Conservation (phyloP, 1,139 yeast species). For the Debaryomyces sp. region DNA sequence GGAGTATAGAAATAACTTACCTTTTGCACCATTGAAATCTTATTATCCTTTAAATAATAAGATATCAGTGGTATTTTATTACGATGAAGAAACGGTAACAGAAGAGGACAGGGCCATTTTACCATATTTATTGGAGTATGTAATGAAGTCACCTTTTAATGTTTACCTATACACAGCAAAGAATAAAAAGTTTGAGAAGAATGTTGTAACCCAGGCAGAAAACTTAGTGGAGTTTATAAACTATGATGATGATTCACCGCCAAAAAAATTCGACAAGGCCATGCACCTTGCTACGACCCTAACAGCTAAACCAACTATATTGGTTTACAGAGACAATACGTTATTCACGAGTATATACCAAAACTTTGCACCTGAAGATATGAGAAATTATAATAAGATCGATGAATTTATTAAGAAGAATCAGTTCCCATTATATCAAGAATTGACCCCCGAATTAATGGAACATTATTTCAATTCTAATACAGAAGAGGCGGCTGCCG, state of each 20-base stretch:
- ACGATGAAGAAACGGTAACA: conserved; percentile 52
- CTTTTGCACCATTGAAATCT: conserved; percentile 32
- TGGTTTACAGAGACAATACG: conserved; percentile 60
- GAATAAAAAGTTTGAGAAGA: conserved; percentile 43
- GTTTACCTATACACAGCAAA: conserved; percentile 55
- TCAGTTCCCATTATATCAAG: conserved; percentile 54
- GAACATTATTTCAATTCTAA: conserved; percentile 33
- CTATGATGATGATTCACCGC: conserved; percentile 33
- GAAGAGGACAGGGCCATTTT: conserved; percentile 64
- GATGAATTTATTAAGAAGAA: conserved; percentile 50
- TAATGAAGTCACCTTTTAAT: conserved; percentile 58
- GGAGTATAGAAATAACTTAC: conserved; percentile 39
- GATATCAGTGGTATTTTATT: conserved; percentile 55
- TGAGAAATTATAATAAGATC: conserved; percentile 52
- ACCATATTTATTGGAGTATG: conserved; percentile 59
- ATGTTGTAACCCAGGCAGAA: conserved; percentile 46
- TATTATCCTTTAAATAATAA: conserved; percentile 46
- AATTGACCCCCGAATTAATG: conserved; percentile 46
- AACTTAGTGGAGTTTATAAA: conserved; percentile 44
- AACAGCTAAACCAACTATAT: conserved; percentile 61
- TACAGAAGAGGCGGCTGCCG: conserved; percentile 19
- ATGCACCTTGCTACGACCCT: conserved; percentile 53
- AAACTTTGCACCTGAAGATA: conserved; percentile 64
- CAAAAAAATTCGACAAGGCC: conserved; percentile 41
- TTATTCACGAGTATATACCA: conserved; percentile 56